A percentile compares a stretch with the other conserved stretches of the same genome.
These are phyloP conservation scores for Dalbergia oliveri DNA, from an alignment of 306 rosid species.

Conservation along the genomic window DNA sequence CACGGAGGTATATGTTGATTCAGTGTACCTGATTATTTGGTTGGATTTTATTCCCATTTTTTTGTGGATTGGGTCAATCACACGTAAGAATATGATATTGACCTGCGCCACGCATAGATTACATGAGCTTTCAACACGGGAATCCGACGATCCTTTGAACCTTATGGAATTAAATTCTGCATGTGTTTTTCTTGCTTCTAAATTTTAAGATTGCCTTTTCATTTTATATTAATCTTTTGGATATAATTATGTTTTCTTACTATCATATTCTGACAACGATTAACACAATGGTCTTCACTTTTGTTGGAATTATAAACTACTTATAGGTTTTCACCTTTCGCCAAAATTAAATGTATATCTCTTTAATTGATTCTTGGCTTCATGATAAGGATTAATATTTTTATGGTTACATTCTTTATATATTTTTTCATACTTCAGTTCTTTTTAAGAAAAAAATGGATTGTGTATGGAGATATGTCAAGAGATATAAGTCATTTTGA, in stretches of 20 bases:
- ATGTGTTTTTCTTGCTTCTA: conserved; percentile 5
- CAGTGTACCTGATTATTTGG: not conserved
- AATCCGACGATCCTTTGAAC: not conserved
- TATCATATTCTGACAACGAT: not conserved
- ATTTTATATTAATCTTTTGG: not conserved
- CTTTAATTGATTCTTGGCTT: too few species aligned
- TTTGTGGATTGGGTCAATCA: conserved; percentile 17
- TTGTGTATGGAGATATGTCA: too few species aligned
- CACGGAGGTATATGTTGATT: not conserved
- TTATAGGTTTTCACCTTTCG: conserved; percentile 12
- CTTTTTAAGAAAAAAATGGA: too few species aligned
- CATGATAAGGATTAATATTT: too few species aligned
- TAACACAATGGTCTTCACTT: not conserved
- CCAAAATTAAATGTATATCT: not conserved
- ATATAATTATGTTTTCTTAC: not conserved
- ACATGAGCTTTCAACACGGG: conserved; percentile 43
- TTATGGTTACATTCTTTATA: too few species aligned
- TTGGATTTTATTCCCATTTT: not conserved
- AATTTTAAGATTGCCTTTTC: not conserved
- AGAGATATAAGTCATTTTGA: too few species aligned
- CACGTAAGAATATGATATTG: conserved; percentile 20
- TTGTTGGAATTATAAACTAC: not conserved
- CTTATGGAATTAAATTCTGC: conserved; percentile 13
- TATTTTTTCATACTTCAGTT: too few species aligned
- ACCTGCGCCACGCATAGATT: not conserved